These are phyloP conservation scores for Dendrocalamus latiflorus DNA, from an alignment of 202 grass and related monocot species.

Conservation along the genomic window DNA sequence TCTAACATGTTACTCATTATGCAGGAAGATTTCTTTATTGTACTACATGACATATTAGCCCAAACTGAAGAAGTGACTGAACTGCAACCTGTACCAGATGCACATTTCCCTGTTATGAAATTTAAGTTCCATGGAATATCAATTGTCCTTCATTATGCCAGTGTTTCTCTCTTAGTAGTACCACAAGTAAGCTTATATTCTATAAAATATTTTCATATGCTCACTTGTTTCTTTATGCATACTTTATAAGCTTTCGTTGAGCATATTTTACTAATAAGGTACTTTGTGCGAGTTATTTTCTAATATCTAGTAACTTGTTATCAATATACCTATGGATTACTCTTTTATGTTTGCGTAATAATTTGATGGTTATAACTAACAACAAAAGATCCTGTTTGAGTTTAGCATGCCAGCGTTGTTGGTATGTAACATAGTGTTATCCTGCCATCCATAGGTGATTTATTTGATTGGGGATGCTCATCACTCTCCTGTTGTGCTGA, in stretches of 20 bases:
- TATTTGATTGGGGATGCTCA: not conserved
- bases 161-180: conserved; percentile 83
- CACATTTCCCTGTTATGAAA: conserved; percentile 98
- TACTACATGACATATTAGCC: conserved; percentile 70
- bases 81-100: conserved; percentile 87
- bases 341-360: not conserved
- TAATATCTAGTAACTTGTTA: not conserved
- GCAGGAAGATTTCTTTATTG: conserved; percentile 96
- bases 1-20: conserved; percentile 27
- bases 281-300: not conserved
- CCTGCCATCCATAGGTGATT: not conserved
- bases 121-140: conserved; percentile 95
- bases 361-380: not conserved
- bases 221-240: not conserved
- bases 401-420: not conserved
- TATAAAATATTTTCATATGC: not conserved
- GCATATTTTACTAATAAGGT: not conserved
- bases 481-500: not conserved
- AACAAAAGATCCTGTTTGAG: not conserved
- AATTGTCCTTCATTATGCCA: conserved; percentile 94
- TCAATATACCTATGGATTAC: not conserved
- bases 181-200: conserved; percentile 51
- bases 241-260: not conserved
- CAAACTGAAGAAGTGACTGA: conserved; percentile 75
- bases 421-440: not conserved